phyloP scores from a whole-genome alignment of 2,329 filamentous ascomycete species.

The Fusarium secorum region DNA sequence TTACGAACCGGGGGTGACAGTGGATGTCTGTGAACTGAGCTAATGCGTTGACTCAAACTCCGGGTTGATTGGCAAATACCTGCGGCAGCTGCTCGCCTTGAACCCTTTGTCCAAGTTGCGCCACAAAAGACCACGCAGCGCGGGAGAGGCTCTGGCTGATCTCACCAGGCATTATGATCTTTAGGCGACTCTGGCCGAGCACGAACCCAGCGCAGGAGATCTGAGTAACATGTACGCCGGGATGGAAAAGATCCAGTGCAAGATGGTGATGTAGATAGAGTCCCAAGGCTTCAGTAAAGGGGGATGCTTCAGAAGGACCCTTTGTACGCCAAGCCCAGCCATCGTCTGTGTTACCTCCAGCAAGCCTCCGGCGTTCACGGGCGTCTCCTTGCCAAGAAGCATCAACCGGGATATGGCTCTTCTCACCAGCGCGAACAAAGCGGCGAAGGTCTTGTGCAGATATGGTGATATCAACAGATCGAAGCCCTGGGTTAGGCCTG shows the following conservation, averaged over 20 bases:
- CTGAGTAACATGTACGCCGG: slow-evolving; percentile 60
- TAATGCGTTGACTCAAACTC: slow-evolving; percentile 13
- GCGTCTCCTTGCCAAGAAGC: slow-evolving; percentile 45
- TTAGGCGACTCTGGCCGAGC: slow-evolving; percentile 60
- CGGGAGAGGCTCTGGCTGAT: slow-evolving; percentile 44
- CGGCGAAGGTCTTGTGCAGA: slow-evolving; percentile 56
- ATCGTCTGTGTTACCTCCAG: slow-evolving; percentile 58
- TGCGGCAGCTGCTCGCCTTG: slow-evolving; percentile 39
- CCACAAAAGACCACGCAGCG: slow-evolving; percentile 51
- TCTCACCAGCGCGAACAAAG: slow-evolving; percentile 55
- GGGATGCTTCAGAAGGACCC: slow-evolving; percentile 34
- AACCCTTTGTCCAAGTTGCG: slow-evolving; percentile 47
- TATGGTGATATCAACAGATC: slow-evolving; percentile 61
- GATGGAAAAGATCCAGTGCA: slow-evolving; percentile 63
- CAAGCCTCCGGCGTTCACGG: slow-evolving; percentile 54
- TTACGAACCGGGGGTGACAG: background rate
- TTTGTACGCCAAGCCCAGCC: slow-evolving; percentile 59
- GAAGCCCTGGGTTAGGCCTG: slow-evolving; percentile 42
- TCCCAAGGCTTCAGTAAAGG: slow-evolving; percentile 61
- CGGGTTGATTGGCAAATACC: slow-evolving; percentile 34
- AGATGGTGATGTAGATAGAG: slow-evolving; percentile 61
- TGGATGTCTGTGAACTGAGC: background rate
- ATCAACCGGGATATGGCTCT: background rate
- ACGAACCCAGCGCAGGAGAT: slow-evolving; percentile 65
- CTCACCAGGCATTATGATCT: slow-evolving; percentile 51